Evolutionary conservation across 371 early-diverging fungal species (phyloP), one percentile per base, ranked within the genome.

Genomic region (Lichtheimia hyalospora): DNA sequence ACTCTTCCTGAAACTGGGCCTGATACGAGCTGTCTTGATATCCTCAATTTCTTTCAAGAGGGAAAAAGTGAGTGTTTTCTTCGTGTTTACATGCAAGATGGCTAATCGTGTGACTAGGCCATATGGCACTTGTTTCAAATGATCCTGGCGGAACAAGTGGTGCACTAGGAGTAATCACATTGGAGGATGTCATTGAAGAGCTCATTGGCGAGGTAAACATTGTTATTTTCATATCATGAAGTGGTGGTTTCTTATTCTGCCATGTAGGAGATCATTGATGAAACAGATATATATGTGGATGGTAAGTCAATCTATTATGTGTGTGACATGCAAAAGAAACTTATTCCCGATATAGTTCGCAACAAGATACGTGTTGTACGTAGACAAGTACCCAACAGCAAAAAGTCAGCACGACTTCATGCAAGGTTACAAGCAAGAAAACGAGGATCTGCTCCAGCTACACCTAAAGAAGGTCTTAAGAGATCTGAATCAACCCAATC

Each of bases 101-200:
- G 18, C 15, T 52, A 7, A 16, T 28, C 27, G 16, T n/a, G n/a
- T 21, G 21, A 3, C 23, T 58, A 77, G 77, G 77, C 71, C 89
- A 89, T 61, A 85, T 88, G 84, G 88, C 91, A 5, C 74, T 90
- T 23, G 90, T 92, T n/a, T 84, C 88, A 0, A 79, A 83, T 5
- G 78, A 85, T 52, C 75, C 83, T 46, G 77, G 75, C 13, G 67
- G 72, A 61, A 66, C 73, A 58, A 64, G 68, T 18, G 77, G 73
- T 14, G 75, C 87, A 5, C 70, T 97, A 8, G 98, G 98, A 16
- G 92, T 97, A 10, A 90, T 98, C 42, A 97, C 98, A 0, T 76
- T 97, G 23, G 98, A 98, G 67, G 98, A 98, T 71, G 94, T 98
- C 6, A 94, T 98, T 66, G 97, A 98, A 73, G 97, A 96, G 75